Evolutionary conservation across 1,139 yeast species (phyloP), one percentile per base, ranked within the genome.

Genomic region (Zhuliangozyma blackwelliae): DNA sequence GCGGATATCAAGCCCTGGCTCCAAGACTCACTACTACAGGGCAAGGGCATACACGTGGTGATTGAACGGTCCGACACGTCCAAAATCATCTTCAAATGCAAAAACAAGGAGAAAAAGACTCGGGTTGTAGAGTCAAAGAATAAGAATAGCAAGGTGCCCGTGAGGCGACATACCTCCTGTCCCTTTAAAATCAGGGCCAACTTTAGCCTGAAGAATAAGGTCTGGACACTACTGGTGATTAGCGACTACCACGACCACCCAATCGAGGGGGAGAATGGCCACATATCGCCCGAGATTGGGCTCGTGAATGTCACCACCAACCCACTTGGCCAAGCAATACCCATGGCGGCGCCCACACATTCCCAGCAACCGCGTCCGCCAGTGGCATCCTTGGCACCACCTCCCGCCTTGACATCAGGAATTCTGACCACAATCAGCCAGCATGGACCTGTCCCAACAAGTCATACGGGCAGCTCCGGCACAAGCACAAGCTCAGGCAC

Each of bases 161-260:
- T 49, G 10, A 36, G 65, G 34, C 47, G 64, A 16, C 57, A 49
- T 16, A 54, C 56, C 23, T 64, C 70, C 9, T 82, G 92, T 52
- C 88, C 89, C 1, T 82, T 82, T 52, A 69, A 85, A 54, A 68
- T 82, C 25, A 61, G 90, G 45, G 88, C 88, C 3, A 81, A 83
- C 44, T 80, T 65, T 47, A 77, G 84, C 1, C 55, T 75, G 16
- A 65, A 80, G 44, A 65, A 74, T 32, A 65, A 70, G 45, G 57
- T 59, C 32, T 82, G 90, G 90, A 63, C 77, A 9, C 63, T 82
- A 32, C 82, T 77, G 34, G 74, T 80, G 10, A 68, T 81, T 29
- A 75, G 76, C 48, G 81, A 77, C 44, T 51, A 57, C 7, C 87
- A 80, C 52, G 66, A 68, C 47, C 72, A 66, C 45, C 50, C 47